A percentile compares a stretch with the other conserved stretches of the same genome.
phyloP scores from a whole-genome alignment of 768 basidiomycete species.

The Cystobasidiopsis lactophilus region DNA sequence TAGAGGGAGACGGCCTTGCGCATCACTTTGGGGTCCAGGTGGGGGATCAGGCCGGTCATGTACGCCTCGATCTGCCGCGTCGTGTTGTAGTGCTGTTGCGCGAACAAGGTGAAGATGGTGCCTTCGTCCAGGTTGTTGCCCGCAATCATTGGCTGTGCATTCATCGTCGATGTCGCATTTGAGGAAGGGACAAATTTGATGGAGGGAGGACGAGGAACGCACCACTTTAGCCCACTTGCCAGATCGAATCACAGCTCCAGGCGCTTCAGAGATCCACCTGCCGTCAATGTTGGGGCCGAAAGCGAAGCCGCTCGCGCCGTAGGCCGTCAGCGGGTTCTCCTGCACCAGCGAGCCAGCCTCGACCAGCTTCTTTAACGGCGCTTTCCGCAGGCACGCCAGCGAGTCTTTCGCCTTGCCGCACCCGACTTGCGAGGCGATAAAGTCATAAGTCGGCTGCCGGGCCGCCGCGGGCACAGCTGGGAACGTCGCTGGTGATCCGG shows the following conservation, averaged over 20 bases:
- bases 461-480: neutral
- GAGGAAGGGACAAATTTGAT: neutral
- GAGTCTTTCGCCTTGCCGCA: neutral
- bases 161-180: neutral
- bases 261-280: neutral
- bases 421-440: neutral
- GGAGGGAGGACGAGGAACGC: too few species aligned
- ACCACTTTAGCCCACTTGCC: neutral
- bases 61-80: neutral
- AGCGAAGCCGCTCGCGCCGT: neutral
- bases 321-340: neutral
- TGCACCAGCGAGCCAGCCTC: too few species aligned
- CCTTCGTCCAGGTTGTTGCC: neutral
- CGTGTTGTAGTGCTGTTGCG: neutral
- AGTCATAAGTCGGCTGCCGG: neutral
- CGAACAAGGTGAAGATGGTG: neutral
- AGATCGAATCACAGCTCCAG: neutral
- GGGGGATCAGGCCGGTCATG: neutral
- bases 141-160: neutral
- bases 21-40: neutral
- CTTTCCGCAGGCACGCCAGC: neutral
- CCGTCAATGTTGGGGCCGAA: neutral
- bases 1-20: neutral
- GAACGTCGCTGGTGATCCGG: neutral
- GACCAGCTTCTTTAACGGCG: neutral